Evolutionary conservation across 2,329 filamentous ascomycete species (phyloP), one percentile per base, ranked within the genome.

Genomic region (Xylaria sp.): DNA sequence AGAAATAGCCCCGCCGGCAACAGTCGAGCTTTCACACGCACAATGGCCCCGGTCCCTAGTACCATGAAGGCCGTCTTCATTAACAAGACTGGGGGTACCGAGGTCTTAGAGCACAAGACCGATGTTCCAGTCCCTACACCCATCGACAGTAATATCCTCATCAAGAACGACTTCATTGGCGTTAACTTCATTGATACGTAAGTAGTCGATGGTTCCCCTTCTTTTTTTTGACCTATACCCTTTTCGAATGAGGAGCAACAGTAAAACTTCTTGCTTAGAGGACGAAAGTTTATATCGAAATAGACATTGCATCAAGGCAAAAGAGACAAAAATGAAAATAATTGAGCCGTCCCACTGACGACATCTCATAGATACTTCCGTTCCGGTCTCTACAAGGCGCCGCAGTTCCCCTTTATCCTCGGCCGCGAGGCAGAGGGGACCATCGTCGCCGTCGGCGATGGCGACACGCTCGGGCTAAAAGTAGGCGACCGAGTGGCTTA

Each of bases 131-230:
- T 96, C 1, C 91, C 92, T 0, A 78, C 82, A 51, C 85, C 84
- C 2, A 80, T 85, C 35, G 85, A 88, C n/a, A 88, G 87, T 60
- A 83, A 96, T 68, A 77, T 97, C 21, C 84, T 97, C 3, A 85
- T 97, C 60, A 90, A 89, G 77, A 96, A 96, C 76, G 86, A 89
- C 66, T 90, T 85, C 73, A 83, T 90, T 49, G 93, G 93, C 62
- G 81, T 97, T 63, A 97, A 97, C 78, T 97, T 85, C 78, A 96
- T 97, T 71, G 93, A 97, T 77, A 96, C 81, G 83, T 87, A 75
- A 70, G 78, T 67, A 54, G 40, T 54, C 21, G 56, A 41, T 11
- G 47, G 61, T 10, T 43, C 9, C 5, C 38, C 37, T 4, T 27
- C 4, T 29, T 35, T 35, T 21, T 29, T 7, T 8, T 27, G 5